Evolutionary conservation across 129 eudicot genomes (phyloP), one percentile per base, ranked within the genome.

Genomic region (Artemisia annua): DNA sequence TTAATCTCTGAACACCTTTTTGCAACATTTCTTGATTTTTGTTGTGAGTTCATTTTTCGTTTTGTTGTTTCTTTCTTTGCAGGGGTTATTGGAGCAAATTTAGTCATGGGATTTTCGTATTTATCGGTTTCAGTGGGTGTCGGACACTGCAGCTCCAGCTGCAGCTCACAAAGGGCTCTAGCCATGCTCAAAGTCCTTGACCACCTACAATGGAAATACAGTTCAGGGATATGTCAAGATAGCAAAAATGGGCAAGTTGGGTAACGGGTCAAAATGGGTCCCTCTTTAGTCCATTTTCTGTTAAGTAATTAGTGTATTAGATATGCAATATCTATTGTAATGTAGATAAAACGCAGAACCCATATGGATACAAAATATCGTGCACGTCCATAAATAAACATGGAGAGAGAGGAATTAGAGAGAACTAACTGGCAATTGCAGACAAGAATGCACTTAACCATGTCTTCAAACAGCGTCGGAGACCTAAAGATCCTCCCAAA

Each of bases 131-230:
- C 76, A 12, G 16, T 72, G 14, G 74, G 35, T 20, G 52, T 56
- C 5, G 74, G 82, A 57, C 63, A 26, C 55, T 76, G 80, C 58
- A 87, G 74, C 79, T 89, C 98, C 63, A 75, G 66, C 75, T 92
- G 96, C 80, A 92, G 90, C 66, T 92, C 95, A 78, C 96, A 92
- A 58, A 89, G 89, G 15, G 96, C 91, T 81, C 73, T 81, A 50
- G 96, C 91, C 98, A 89, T 89, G 87, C 90, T 87, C 79, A 92
- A 80, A 52, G 96, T 92, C 82, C 98, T 83, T 7, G 96, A 70
- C 98, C 98, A 92, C 85, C 98, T 92, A 78, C 14, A 69, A 70
- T 39, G 76, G 50, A 46, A 46, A 69, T 35, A 13, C 22, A 49
- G 24, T 50, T 16, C 9, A 66, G 4, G 5, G 17, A 35, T 15